A percentile compares a stretch with the other conserved stretches of the same genome.
Evolutionary conservation across 768 basidiomycete genomes (phyloP).

Genomic region (Mycena alexandri): DNA sequence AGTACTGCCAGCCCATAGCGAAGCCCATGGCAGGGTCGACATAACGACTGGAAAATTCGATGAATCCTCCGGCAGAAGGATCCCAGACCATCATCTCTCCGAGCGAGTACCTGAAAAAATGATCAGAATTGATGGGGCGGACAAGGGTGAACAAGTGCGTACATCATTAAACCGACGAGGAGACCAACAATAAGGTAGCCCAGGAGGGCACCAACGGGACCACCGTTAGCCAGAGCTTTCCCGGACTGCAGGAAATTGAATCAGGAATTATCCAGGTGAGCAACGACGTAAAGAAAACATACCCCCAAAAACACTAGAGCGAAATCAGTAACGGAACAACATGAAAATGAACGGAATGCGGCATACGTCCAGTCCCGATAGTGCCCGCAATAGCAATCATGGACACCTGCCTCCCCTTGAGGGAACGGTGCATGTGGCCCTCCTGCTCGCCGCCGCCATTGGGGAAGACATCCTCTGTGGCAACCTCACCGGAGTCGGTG

Average conservation of each 20-base stretch:
- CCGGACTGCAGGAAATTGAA: conserved; percentile 40
- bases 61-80: conserved; percentile 45
- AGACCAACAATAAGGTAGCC: conserved; percentile 58
- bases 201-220: conserved; percentile 59
- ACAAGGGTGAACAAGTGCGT: not conserved
- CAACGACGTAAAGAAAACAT: not conserved
- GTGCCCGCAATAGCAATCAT: conserved; percentile 45
- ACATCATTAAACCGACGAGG: conserved; percentile 49
- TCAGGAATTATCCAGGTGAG: not conserved
- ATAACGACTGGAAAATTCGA: conserved; percentile 45
- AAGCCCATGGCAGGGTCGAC: conserved; percentile 53
- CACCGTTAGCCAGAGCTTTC: conserved; percentile 53
- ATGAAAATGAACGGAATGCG: not conserved
- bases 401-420: conserved; percentile 51
- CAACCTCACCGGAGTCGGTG: conserved; percentile 25
- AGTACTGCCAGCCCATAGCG: conserved; percentile 52
- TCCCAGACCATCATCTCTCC: conserved; percentile 46
- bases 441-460: not conserved
- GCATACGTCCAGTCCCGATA: conserved; percentile 54
- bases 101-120: conserved; percentile 34
- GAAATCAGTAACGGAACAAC: not conserved
- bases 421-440: conserved; percentile 43
- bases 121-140: not conserved
- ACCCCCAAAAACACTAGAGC: conserved; percentile 34
- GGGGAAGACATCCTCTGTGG: conserved; percentile 29